A percentile compares a stretch with the other conserved stretches of the same genome.
Conservation (phyloP, 345 rosid genomes). For the Eucalyptus rudis region DNA sequence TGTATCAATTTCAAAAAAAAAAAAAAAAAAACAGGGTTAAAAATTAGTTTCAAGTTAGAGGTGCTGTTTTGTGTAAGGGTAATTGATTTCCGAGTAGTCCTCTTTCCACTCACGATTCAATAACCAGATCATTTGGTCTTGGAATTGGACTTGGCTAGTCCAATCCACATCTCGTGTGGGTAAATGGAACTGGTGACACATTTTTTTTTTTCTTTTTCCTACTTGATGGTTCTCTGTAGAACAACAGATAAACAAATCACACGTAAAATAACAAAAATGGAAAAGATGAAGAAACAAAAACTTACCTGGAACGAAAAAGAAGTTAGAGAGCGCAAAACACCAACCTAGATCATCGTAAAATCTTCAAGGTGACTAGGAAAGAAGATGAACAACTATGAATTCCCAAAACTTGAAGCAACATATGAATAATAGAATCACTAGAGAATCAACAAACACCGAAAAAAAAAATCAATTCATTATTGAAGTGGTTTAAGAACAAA, state of each 20-base stretch:
- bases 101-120: neutral
- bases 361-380: neutral
- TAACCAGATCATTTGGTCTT: neutral
- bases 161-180: neutral
- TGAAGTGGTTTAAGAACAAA: neutral
- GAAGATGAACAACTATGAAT: neutral
- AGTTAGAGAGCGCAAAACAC: neutral
- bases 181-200: too few relatives aligned
- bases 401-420: neutral
- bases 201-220: too few relatives aligned
- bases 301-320: neutral
- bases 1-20: neutral
- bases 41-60: neutral
- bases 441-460: neutral
- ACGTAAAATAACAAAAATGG: neutral
- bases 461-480: too few relatives aligned
- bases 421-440: neutral
- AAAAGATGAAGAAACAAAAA: too few relatives aligned
- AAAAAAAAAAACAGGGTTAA: neutral
- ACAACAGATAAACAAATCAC: too few relatives aligned
- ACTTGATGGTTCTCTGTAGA: neutral
- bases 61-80: too few relatives aligned
- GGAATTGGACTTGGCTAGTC: rapidly evolving
- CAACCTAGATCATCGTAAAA: neutral
- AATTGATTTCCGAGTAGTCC: neutral